Evolutionary conservation across 1,139 yeast genomes (phyloP).

Genomic region (Saccharomyces uvarum): DNA sequence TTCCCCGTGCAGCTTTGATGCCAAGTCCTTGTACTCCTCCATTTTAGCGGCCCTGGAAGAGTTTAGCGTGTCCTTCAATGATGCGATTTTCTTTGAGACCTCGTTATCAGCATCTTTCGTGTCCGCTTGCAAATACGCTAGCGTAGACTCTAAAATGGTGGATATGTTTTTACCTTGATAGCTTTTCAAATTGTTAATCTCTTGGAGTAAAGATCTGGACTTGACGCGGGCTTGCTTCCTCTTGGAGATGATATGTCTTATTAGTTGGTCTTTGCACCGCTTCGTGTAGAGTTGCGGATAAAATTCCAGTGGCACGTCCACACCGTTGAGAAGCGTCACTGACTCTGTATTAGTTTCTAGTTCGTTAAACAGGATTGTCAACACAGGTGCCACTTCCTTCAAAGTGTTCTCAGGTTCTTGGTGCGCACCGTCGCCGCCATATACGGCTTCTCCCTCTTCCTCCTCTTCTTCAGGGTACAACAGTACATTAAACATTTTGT

Average conservation of each 20-base stretch:
- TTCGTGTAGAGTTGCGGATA: conserved; percentile 30
- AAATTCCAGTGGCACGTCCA: conserved; percentile 28
- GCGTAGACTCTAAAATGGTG: conserved; percentile 23
- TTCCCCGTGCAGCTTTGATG: conserved; percentile 21
- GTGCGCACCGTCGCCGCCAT: conserved; percentile 4
- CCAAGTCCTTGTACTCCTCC: conserved; percentile 22
- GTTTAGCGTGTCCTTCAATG: conserved; percentile 15
- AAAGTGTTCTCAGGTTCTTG: conserved; percentile 20
- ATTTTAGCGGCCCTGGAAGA: conserved; percentile 14
- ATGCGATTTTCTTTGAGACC: conserved; percentile 9
- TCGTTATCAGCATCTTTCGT: conserved; percentile 7
- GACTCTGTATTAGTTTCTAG: conserved; percentile 22
- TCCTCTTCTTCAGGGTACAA: conserved; percentile 24
- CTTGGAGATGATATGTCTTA: conserved; percentile 20
- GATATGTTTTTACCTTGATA: conserved; percentile 28
- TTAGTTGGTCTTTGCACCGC: conserved; percentile 21
- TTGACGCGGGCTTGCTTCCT: conserved; percentile 17
- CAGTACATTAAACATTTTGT: conserved; percentile 29
- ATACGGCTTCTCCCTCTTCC: conserved; percentile 4
- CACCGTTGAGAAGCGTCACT: conserved; percentile 21
- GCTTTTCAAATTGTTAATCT: conserved; percentile 22
- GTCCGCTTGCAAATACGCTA: conserved; percentile 20
- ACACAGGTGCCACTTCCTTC: conserved; percentile 22
- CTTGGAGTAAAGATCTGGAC: conserved; percentile 17
- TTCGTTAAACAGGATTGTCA: conserved; percentile 29